Conservation (phyloP, 2,329 filamentous ascomycete genomes). For the Chaetomiaceae sp. region DNA sequence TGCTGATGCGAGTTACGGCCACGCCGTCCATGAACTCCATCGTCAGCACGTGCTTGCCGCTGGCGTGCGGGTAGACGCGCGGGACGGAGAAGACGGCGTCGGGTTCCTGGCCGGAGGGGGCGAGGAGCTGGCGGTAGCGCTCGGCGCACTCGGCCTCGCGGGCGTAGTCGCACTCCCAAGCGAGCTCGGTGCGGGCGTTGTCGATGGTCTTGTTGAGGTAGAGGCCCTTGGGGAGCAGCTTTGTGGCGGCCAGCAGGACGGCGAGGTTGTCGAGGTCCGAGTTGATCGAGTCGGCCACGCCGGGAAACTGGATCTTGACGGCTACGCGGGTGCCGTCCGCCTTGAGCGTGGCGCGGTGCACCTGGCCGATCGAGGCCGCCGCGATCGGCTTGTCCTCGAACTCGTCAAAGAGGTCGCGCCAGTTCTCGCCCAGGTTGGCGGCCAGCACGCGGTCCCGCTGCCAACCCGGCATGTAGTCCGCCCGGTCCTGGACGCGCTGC, state of each 20-base stretch:
- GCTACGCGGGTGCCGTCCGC: constrained; percentile 72
- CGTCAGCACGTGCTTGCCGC: constrained; percentile 79
- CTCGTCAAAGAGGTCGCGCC: constrained; percentile 73
- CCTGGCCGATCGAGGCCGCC: constrained; percentile 93
- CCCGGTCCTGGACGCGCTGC: constrained; percentile 89
- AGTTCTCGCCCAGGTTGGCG: constrained; percentile 72
- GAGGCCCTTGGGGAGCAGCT: constrained; percentile 81
- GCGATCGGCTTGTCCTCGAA: constrained; percentile 93
- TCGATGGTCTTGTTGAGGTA: constrained; percentile 97
- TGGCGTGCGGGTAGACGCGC: constrained; percentile 68
- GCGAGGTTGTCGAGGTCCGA: constrained; percentile 93
- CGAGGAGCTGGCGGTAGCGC: constrained; percentile 63
- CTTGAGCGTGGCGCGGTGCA: constrained; percentile 77
- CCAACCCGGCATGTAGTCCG: constrained; percentile 95
- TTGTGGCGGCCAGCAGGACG: constrained; percentile 82
- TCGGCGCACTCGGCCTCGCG: constrained; percentile 78
- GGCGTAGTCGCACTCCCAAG: constrained; percentile 94
- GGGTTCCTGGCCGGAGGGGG: constrained; percentile 39
- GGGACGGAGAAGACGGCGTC: constrained; percentile 72
- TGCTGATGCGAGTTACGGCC: constrained; percentile 71
- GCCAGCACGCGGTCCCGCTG: constrained; percentile 81
- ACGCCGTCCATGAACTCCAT: constrained; percentile 87
- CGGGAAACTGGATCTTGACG: constrained; percentile 96
- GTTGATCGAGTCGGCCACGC: constrained; percentile 91
- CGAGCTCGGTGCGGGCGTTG: constrained; percentile 85